These are phyloP conservation scores for Forsythia suspensa DNA, from an alignment of 257 asterid species.

Conservation along the genomic window DNA sequence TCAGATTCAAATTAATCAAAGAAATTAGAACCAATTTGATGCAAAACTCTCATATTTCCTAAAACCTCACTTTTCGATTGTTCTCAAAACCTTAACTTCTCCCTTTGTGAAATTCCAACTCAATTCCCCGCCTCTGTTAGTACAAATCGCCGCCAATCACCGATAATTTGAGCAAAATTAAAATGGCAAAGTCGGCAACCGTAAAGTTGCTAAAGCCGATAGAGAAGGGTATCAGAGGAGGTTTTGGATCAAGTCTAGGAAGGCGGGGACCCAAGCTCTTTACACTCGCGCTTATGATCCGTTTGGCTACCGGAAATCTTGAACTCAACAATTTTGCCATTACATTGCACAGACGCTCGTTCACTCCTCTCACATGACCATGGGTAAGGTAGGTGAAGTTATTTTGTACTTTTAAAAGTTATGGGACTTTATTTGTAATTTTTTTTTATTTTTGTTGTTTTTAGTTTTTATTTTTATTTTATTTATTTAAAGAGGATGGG, in stretches of 20 bases:
- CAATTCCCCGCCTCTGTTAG: constrained; percentile 26
- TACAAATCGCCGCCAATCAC: constrained; percentile 20
- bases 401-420: no score
- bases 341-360: constrained; percentile 78
- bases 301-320: constrained; percentile 82
- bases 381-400: no score
- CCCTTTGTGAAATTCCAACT: constrained; percentile 14
- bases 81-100: constrained; percentile 20
- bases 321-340: constrained; percentile 54
- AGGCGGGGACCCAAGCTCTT: constrained; percentile 54
- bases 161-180: constrained; percentile 7
- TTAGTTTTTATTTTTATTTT: no score
- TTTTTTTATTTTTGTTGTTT: no score
- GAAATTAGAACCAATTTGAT: constrained; percentile 19
- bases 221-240: constrained; percentile 55
- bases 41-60: constrained; percentile 27
- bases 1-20: no score
- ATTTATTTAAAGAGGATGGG: no score
- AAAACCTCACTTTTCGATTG: constrained; percentile 32
- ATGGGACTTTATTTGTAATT: no score
- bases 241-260: constrained; percentile 64
- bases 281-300: constrained; percentile 74
- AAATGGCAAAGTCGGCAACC: constrained; percentile 49
- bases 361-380: constrained; percentile 47
- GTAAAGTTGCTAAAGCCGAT: constrained; percentile 37